phyloP scores from a whole-genome alignment of 129 eudicot genomes.

The Erigeron canadensis region DNA sequence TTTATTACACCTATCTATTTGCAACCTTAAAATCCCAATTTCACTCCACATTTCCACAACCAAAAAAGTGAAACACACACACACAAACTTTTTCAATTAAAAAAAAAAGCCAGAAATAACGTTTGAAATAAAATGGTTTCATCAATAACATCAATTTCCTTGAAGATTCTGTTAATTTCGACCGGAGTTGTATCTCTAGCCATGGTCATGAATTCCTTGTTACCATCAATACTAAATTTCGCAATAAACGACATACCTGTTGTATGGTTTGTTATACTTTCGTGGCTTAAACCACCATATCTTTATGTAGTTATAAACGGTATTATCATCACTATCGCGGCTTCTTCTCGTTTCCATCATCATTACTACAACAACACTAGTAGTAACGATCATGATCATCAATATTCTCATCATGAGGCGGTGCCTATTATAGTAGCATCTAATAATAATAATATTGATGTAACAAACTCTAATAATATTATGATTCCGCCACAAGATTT shows the following conservation, averaged over 20 bases:
- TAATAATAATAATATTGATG: too few species aligned
- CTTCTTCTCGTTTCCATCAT: slow-evolving; percentile 47
- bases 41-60: too few species aligned
- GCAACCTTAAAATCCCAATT: too few species aligned
- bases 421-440: too few species aligned
- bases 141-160: slow-evolving; percentile 33
- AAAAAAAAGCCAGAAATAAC: too few species aligned
- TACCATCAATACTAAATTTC: slow-evolving; percentile 36
- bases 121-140: slow-evolving; percentile 19
- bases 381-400: too few species aligned
- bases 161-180: slow-evolving; percentile 47
- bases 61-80: too few species aligned
- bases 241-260: slow-evolving; percentile 39
- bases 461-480: too few species aligned
- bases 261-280: slow-evolving; percentile 36
- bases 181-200: slow-evolving; percentile 43
- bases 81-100: too few species aligned
- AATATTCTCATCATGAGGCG: slow-evolving; percentile 26
- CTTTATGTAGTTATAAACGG: slow-evolving; percentile 64
- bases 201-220: slow-evolving; percentile 36
- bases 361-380: slow-evolving; percentile 15
- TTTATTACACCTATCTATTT: too few species aligned
- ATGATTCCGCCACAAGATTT: slow-evolving; percentile 33
- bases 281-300: slow-evolving; percentile 75
- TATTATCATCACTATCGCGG: slow-evolving; percentile 73